phyloP scores from a whole-genome alignment of 2,329 filamentous ascomycete species.

The Sphaerulina vaccinii region DNA sequence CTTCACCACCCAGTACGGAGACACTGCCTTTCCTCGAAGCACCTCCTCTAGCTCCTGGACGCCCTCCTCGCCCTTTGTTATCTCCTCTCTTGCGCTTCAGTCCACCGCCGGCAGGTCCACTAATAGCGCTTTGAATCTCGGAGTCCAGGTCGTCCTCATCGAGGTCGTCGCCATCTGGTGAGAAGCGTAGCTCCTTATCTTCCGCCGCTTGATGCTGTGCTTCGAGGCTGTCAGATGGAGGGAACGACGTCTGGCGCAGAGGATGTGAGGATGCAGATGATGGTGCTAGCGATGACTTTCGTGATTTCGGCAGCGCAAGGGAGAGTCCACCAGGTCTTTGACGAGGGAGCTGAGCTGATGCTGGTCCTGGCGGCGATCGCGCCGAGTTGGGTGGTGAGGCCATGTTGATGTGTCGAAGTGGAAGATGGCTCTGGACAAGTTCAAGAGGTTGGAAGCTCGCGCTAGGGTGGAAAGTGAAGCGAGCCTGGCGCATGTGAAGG shows the following conservation, averaged over 20 bases:
- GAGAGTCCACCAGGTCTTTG: constrained; percentile 62
- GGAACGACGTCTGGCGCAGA: constrained; percentile 78
- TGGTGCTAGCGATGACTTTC: constrained; percentile 65
- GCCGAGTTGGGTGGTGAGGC: constrained; percentile 27
- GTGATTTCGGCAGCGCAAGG: constrained; percentile 59
- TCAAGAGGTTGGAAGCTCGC: too few relatives aligned
- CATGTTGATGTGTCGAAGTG: constrained; percentile 19
- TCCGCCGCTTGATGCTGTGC: constrained; percentile 44
- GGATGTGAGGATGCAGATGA: constrained; percentile 60
- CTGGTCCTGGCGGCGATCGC: constrained; percentile 27
- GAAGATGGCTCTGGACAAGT: not conserved
- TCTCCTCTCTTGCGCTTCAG: constrained; percentile 34
- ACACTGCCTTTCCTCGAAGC: constrained; percentile 22
- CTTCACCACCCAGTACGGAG: constrained; percentile 35
- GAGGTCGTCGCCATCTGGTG: constrained; percentile 31
- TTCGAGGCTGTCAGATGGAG: constrained; percentile 55
- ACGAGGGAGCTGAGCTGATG: constrained; percentile 41
- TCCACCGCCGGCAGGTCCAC: constrained; percentile 41
- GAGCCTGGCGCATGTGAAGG: not conserved
- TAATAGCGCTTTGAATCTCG: constrained; percentile 37
- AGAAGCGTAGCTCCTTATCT: constrained; percentile 26
- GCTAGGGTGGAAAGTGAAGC: too few relatives aligned
- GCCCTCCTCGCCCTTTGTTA: constrained; percentile 27
- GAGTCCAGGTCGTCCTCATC: constrained; percentile 36
- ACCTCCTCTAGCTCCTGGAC: constrained; percentile 25